Evolutionary conservation across 1,284 basidiomycete species (phyloP).

Genomic region (Ceratorhiza oryzae-sativae): DNA sequence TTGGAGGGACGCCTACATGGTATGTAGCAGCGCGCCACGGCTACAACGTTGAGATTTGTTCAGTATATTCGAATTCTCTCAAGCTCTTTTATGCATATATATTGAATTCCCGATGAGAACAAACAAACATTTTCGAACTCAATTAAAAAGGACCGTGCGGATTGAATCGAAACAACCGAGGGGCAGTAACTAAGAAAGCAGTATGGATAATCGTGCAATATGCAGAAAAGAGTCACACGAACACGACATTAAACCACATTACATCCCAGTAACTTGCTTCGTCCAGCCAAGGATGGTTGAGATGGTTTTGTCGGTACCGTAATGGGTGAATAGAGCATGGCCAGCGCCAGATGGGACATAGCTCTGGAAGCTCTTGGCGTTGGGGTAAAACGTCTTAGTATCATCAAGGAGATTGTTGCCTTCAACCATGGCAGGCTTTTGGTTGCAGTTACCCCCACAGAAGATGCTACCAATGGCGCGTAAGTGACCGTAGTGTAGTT

Average conservation of each 20-base stretch:
- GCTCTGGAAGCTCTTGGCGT: conserved; percentile 21
- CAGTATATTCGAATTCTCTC: not conserved
- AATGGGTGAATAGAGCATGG: conserved; percentile 34
- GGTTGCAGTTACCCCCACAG: conserved; percentile 44
- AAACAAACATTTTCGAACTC: too few relatives aligned
- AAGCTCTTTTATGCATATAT: not conserved
- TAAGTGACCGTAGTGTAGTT: not conserved
- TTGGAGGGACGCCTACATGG: conserved; percentile 33
- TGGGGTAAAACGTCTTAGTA: conserved; percentile 17
- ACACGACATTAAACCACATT: not conserved
- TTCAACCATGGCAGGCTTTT: conserved; percentile 37
- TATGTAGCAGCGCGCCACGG: not conserved
- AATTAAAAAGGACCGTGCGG: not conserved
- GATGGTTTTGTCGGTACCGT: conserved; percentile 17
- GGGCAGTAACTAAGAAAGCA: not conserved
- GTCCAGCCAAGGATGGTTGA: conserved; percentile 7
- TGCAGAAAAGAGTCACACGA: not conserved
- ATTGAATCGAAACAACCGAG: not conserved
- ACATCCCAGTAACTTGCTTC: conserved; percentile 10
- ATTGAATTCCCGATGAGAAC: not conserved
- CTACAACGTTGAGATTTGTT: not conserved
- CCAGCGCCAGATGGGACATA: conserved; percentile 30
- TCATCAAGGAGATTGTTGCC: conserved; percentile 30
- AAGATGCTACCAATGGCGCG: conserved; percentile 39
- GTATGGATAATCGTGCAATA: not conserved